Percentiles rank a stretch among this genome's conserved stretches.
These are phyloP conservation scores for Colletotrichum sp. DNA, from an alignment of 2,329 filamentous ascomycete species.

Conservation along the genomic window DNA sequence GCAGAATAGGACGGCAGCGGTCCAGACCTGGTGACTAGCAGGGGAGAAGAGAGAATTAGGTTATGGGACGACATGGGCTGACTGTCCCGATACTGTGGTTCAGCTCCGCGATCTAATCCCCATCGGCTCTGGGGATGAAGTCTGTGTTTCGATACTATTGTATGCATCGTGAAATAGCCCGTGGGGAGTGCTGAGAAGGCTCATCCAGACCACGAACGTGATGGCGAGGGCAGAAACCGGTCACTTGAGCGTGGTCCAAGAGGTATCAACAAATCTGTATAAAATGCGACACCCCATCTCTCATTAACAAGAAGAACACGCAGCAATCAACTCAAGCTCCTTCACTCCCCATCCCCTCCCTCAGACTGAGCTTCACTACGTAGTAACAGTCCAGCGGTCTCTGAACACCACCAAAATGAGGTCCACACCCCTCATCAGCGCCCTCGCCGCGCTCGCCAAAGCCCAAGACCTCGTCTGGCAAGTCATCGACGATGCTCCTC, in stretches of 20 bases:
- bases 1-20: neutral
- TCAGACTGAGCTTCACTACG: neutral
- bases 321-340: neutral
- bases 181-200: neutral
- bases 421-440: neutral
- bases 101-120: neutral
- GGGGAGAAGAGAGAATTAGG: neutral
- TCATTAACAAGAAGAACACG: fast-evolving
- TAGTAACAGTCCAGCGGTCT: neutral
- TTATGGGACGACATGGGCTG: neutral
- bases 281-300: neutral
- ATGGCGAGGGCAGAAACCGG: neutral
- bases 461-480: neutral
- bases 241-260: neutral
- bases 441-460: neutral
- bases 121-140: neutral
- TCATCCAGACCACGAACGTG: neutral
- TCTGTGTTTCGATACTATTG: neutral
- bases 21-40: neutral
- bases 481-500: neutral
- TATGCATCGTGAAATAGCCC: neutral
- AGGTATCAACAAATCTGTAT: neutral
- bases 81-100: neutral
- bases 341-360: neutral
- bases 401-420: neutral